Percentiles rank a stretch among this genome's conserved stretches.
Evolutionary conservation across 225 moss, liverwort and hornwort species (phyloP).

Genomic region (Straminergon stramineum): DNA sequence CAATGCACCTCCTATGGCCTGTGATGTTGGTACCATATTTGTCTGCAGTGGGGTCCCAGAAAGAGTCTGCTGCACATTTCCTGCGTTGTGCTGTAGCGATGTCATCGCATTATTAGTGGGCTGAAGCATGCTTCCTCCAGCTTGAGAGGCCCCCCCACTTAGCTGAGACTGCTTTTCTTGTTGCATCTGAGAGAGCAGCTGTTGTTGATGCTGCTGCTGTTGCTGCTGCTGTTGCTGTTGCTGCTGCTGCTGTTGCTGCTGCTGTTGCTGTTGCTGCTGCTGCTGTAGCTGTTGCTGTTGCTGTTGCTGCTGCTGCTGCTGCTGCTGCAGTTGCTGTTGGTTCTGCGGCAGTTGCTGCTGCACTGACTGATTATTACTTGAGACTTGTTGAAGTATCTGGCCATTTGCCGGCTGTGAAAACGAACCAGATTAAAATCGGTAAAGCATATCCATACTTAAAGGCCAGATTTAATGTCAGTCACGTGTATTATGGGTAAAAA

Average conservation of each 20-base stretch:
- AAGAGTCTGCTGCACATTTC: constrained; percentile 34
- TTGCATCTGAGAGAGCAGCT: constrained; percentile 81
- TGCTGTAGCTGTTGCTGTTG: too few species aligned
- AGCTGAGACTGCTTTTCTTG: constrained; percentile 64
- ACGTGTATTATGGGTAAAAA: background rate
- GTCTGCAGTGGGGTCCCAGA: constrained; percentile 49
- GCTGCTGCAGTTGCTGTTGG: background rate
- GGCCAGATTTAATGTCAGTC: background rate
- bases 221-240: constrained; percentile 10
- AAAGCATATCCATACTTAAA: background rate
- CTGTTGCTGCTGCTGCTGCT: background rate
- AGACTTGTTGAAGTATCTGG: constrained; percentile 39
- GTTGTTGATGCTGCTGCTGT: constrained; percentile 37
- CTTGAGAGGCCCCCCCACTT: constrained; percentile 39
- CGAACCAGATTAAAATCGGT: background rate
- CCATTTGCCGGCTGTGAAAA: constrained; percentile 28
- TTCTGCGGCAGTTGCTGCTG: constrained; percentile 43
- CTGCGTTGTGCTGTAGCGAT: constrained; percentile 36
- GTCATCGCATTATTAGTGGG: constrained; percentile 37
- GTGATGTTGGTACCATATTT: constrained; percentile 47
- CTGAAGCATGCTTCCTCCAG: constrained; percentile 53
- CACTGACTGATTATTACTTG: constrained; percentile 23
- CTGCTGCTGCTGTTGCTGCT: constrained; percentile 26
- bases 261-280: background rate
- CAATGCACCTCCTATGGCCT: constrained; percentile 34